Conservation (phyloP, 257 asterid species). For the Solanum chiquidenum region DNA sequence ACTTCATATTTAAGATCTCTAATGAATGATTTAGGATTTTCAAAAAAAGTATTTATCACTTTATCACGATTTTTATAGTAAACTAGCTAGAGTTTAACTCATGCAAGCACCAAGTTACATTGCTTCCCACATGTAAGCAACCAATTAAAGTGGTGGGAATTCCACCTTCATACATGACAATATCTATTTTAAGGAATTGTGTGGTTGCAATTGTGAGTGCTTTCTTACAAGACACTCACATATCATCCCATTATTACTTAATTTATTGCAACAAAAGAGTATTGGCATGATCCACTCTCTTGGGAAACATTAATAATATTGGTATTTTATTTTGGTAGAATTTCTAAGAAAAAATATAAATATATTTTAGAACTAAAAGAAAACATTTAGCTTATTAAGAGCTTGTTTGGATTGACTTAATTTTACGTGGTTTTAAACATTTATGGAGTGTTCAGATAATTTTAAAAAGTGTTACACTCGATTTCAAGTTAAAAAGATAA, state of each 20-base stretch:
- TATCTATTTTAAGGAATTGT: background rate
- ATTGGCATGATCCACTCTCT: background rate
- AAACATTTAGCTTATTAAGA: background rate
- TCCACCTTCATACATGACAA: background rate
- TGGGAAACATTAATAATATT: background rate
- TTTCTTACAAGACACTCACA: background rate
- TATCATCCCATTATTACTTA: background rate
- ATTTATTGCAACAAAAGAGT: background rate
- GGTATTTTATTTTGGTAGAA: background rate
- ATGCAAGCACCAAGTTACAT: background rate
- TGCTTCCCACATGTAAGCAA: constrained; percentile 1
- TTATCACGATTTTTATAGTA: fast-evolving
- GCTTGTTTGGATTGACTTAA: no score
- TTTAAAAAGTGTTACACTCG: no score
- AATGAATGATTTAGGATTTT: background rate
- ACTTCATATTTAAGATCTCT: background rate
- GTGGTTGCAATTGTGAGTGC: background rate
- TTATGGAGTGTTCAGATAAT: no score
- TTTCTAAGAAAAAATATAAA: background rate
- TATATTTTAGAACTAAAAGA: background rate
- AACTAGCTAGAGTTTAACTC: background rate
- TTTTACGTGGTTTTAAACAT: no score
- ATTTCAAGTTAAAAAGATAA: no score
- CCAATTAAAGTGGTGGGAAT: background rate
- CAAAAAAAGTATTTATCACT: background rate